Conservation (phyloP, 2,329 filamentous ascomycete species). For the Colletotrichum sp. region DNA sequence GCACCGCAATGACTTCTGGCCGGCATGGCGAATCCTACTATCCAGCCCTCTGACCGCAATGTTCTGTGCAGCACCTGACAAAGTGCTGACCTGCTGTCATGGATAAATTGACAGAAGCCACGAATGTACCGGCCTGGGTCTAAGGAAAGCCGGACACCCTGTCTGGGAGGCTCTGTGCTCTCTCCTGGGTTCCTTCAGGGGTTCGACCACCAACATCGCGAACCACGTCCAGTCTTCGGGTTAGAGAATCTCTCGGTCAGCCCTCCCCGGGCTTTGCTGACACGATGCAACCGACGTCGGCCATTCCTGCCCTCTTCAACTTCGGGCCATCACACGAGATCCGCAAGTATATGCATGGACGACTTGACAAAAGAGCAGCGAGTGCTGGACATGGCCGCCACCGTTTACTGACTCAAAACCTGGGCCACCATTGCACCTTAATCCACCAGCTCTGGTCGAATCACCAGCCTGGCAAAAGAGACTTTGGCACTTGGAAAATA, state of each 20-base stretch:
- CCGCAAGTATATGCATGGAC: background rate
- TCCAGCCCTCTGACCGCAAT: background rate
- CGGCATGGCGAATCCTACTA: background rate
- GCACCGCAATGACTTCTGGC: background rate
- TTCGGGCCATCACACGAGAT: background rate
- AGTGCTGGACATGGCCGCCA: background rate
- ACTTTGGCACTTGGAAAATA: background rate
- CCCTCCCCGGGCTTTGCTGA: background rate
- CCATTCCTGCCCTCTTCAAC: background rate
- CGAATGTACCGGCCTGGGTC: background rate
- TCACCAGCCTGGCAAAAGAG: constrained; percentile 5
- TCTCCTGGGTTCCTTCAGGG: background rate
- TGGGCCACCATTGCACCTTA: background rate
- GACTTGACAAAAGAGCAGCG: background rate
- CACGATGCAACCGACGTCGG: background rate
- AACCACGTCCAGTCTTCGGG: background rate
- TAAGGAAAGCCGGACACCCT: background rate
- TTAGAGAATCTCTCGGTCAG: background rate
- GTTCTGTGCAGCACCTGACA: background rate
- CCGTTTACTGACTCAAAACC: constrained; percentile 4
- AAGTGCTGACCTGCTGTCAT: constrained; percentile 2
- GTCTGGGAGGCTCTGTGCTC: background rate
- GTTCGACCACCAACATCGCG: background rate
- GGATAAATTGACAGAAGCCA: constrained; percentile 15
- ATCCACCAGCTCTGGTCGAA: background rate